Evolutionary conservation across 208 protist species (phyloP).

Genomic region (Naegleria lovaniensis): DNA sequence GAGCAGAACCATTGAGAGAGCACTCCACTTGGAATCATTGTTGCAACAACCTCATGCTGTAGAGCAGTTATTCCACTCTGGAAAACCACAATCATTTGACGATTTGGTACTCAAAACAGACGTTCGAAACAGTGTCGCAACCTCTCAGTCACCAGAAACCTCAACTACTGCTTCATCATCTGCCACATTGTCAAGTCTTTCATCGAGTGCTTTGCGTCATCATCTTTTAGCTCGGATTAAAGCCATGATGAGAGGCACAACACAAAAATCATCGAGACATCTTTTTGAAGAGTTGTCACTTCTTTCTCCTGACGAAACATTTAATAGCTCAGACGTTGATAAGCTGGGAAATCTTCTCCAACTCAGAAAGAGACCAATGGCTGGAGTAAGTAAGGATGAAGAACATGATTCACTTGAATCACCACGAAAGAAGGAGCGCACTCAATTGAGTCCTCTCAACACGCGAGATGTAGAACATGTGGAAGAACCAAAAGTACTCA

Average conservation of each 20-base stretch:
- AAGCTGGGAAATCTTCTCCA: neutral
- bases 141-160: neutral
- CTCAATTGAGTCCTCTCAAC: neutral
- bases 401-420: neutral
- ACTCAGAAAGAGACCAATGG: neutral
- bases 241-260: neutral
- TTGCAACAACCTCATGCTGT: neutral
- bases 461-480: neutral
- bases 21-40: neutral
- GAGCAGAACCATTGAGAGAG: conserved; percentile 1
- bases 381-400: neutral
- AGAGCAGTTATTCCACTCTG: neutral
- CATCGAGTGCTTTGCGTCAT: neutral
- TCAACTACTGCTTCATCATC: neutral
- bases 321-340: neutral
- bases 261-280: neutral
- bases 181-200: neutral
- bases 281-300: neutral
- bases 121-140: too few species aligned
- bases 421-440: neutral
- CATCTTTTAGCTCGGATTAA: neutral
- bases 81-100: neutral
- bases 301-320: neutral
- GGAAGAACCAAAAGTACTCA: neutral
- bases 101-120: neutral